phyloP scores from a whole-genome alignment of 1,284 basidiomycete genomes.

The Rhizoctonia solani region DNA sequence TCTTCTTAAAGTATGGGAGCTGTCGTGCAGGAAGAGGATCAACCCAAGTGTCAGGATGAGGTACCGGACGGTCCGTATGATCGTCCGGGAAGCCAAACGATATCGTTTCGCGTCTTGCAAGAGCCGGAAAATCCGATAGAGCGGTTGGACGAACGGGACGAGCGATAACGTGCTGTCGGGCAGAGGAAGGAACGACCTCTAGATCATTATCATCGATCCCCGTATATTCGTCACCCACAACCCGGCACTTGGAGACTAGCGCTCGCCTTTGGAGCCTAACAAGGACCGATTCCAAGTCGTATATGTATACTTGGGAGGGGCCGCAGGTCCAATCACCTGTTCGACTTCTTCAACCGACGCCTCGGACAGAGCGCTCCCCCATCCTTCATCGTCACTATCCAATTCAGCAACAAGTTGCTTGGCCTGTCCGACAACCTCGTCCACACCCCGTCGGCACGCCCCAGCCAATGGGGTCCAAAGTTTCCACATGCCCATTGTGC shows the following conservation, averaged over 20 bases:
- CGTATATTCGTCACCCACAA: conserved; percentile 12
- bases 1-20: conserved; percentile 4
- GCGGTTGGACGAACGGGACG: too few relatives aligned
- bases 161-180: too few relatives aligned
- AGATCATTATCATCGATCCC: conserved; percentile 26
- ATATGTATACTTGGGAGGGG: conserved; percentile 2
- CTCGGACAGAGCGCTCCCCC: conserved; percentile 27
- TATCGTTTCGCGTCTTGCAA: background rate
- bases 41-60: conserved; percentile 9
- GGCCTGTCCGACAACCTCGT: background rate
- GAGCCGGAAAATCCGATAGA: too few relatives aligned
- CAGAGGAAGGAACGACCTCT: conserved; percentile 1
- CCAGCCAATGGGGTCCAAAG: conserved; percentile 20
- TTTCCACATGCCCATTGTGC: conserved; percentile 29
- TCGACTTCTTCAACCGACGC: background rate
- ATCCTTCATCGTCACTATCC: conserved; percentile 26
- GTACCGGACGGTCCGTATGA: conserved; percentile 5
- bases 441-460: background rate
- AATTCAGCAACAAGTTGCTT: conserved; percentile 1
- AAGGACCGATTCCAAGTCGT: conserved; percentile 26
- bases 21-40: background rate
- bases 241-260: conserved; percentile 8
- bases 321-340: background rate
- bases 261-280: background rate
- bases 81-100: conserved; percentile 1